Evolutionary conservation across 768 basidiomycete species (phyloP).

Genomic region (Clathrus columnatus): DNA sequence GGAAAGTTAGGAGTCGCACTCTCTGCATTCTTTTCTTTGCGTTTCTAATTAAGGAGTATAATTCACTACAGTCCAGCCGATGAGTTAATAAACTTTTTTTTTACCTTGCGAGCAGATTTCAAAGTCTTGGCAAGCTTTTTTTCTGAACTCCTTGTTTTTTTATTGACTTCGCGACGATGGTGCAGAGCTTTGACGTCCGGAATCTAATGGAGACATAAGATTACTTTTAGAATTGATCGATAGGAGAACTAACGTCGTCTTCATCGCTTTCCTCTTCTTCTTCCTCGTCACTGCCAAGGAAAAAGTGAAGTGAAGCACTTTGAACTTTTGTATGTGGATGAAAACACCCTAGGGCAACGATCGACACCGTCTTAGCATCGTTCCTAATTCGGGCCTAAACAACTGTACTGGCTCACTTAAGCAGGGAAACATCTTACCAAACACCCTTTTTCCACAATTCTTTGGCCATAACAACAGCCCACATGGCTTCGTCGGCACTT

Average conservation of each 20-base stretch:
- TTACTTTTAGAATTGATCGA: conserved; percentile 6
- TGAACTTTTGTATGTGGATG: conserved; percentile 94
- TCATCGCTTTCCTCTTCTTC: conserved; percentile 67
- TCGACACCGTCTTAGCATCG: conserved; percentile 87
- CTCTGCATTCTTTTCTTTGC: conserved; percentile 19
- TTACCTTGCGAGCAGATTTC: conserved; percentile 67
- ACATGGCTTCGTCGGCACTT: conserved; percentile 83
- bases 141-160: conserved; percentile 78
- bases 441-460: conserved; percentile 91
- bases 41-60: conserved; percentile 27
- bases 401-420: neutral
- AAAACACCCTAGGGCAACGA: conserved; percentile 84
- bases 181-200: conserved; percentile 66
- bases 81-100: conserved; percentile 7
- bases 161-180: conserved; percentile 87
- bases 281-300: conserved; percentile 82
- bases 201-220: conserved; percentile 29
- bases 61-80: conserved; percentile 1
- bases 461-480: conserved; percentile 90
- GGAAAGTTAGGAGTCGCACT: conserved; percentile 63
- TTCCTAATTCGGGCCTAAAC: conserved; percentile 57
- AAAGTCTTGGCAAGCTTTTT: conserved; percentile 70
- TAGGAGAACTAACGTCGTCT: conserved; percentile 32
- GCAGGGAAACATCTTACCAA: conserved; percentile 38
- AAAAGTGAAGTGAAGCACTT: conserved; percentile 90